phyloP scores from a whole-genome alignment of 768 basidiomycete species.

The Boletellus ananas region DNA sequence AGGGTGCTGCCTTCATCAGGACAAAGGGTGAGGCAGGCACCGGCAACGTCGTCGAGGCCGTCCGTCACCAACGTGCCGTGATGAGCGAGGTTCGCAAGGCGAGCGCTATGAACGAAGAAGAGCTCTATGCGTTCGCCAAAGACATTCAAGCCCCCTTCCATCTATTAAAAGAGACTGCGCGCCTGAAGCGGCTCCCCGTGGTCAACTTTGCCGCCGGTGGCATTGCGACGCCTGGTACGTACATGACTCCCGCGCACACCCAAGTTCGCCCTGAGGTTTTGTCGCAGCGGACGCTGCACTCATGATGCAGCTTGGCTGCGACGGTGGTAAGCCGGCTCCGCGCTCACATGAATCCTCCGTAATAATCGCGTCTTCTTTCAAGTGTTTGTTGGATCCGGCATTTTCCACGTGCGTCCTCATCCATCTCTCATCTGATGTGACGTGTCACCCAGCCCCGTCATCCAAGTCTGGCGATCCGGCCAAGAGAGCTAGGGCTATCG shows the following conservation, averaged over 20 bases:
- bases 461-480: constrained; percentile 85
- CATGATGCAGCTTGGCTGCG: constrained; percentile 99
- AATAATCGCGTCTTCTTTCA: constrained; percentile 5
- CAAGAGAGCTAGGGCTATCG: constrained; percentile 91
- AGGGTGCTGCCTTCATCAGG: constrained; percentile 97
- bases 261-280: background rate
- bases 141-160: constrained; percentile 93
- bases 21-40: constrained; percentile 94
- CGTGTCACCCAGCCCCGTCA: background rate
- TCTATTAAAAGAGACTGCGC: constrained; percentile 92
- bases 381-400: constrained; percentile 98
- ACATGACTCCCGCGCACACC: background rate
- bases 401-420: constrained; percentile 73
- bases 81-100: constrained; percentile 82
- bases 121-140: constrained; percentile 90
- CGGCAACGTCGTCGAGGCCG: constrained; percentile 90
- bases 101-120: constrained; percentile 88
- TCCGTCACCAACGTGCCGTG: constrained; percentile 85
- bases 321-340: constrained; percentile 65
- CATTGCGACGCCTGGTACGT: constrained; percentile 81
- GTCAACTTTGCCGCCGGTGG: constrained; percentile 98
- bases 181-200: constrained; percentile 87
- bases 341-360: background rate
- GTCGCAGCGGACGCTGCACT: constrained; percentile 83
- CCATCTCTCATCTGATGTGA: background rate